phyloP scores from a whole-genome alignment of 2,329 filamentous ascomycete species.

The Aspergillus persii region DNA sequence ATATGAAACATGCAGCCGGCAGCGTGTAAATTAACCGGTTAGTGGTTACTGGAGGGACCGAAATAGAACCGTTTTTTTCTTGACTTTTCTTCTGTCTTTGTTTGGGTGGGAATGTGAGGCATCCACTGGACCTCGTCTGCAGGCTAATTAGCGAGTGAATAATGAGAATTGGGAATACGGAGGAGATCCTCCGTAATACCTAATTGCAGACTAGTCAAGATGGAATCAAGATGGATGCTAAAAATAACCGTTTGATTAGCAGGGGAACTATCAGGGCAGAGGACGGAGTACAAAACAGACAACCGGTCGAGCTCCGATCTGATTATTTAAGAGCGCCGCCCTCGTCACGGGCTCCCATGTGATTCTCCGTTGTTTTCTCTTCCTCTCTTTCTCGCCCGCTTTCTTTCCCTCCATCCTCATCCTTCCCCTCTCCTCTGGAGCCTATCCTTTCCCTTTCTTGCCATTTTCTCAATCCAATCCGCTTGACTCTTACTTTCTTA shows the following conservation, averaged over 20 bases:
- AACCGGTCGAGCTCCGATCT: too few relatives aligned
- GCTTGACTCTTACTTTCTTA: not conserved
- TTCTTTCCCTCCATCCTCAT: not conserved
- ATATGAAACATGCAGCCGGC: not conserved
- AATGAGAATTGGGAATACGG: not conserved
- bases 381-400: not conserved
- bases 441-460: not conserved
- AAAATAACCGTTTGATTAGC: not conserved
- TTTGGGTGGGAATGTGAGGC: not conserved
- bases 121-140: not conserved
- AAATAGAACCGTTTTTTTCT: not conserved
- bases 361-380: conserved; percentile 6
- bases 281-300: too few relatives aligned
- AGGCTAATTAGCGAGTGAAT: not conserved
- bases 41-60: not conserved
- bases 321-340: not conserved
- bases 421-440: not conserved
- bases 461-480: not conserved
- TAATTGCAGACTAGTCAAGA: too few relatives aligned
- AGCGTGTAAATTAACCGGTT: not conserved
- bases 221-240: not conserved
- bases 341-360: conserved; percentile 6
- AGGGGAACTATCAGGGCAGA: not conserved
- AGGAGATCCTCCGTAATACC: too few relatives aligned
- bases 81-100: not conserved